These are phyloP conservation scores for Aspergillus sp. DNA, from an alignment of 2,329 filamentous ascomycete genomes.

Conservation along the genomic window DNA sequence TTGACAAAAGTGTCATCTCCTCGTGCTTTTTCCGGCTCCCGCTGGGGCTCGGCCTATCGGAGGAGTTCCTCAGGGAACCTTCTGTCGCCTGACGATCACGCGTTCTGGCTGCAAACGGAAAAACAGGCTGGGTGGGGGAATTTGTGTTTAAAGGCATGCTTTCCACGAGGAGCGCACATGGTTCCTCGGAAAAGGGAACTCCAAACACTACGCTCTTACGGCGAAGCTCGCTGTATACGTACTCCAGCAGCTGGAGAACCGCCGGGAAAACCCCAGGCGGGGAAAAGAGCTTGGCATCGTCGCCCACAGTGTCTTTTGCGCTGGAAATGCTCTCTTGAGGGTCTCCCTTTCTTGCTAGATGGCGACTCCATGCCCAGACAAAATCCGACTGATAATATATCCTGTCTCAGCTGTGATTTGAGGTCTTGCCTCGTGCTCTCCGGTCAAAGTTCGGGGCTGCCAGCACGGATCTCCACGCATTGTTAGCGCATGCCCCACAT, in stretches of 20 bases:
- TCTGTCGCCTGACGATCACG: neutral
- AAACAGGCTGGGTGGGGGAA: no score
- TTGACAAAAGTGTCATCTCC: no score
- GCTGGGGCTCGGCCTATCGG: neutral
- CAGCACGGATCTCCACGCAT: neutral
- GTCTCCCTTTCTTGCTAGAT: neutral
- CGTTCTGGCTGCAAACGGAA: neutral
- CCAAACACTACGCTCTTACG: no score
- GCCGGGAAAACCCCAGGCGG: neutral
- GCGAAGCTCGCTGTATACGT: no score
- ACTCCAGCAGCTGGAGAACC: neutral
- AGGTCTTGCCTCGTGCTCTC: neutral
- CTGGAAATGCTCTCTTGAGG: neutral
- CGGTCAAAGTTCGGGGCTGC: neutral
- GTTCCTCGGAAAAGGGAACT: no score
- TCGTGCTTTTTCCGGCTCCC: no score
- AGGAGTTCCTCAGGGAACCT: neutral
- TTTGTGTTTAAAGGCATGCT: no score
- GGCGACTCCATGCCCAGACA: neutral
- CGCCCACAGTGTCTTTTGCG: neutral
- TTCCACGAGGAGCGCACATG: no score
- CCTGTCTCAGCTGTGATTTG: neutral
- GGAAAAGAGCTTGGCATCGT: neutral
- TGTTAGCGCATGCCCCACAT: neutral
- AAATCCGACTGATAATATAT: neutral